A percentile compares a stretch with the other conserved stretches of the same genome.
These are phyloP conservation scores for Vickermania spadyakhi DNA, from an alignment of 208 protist genomes.

Conservation along the genomic window DNA sequence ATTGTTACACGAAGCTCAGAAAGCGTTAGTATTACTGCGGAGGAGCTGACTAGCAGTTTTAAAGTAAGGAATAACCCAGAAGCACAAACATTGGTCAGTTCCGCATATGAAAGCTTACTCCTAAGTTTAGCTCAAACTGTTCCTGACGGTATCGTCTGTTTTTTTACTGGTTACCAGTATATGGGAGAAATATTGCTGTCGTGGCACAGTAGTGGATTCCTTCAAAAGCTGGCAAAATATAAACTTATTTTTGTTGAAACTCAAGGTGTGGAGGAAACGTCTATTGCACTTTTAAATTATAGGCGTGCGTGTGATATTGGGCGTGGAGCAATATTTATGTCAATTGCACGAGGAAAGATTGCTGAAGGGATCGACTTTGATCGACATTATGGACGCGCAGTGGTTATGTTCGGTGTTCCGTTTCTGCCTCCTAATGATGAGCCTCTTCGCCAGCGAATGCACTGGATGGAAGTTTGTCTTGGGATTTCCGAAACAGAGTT, in stretches of 20 bases:
- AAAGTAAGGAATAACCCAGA: conserved; percentile 71
- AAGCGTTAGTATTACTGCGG: conserved; percentile 78
- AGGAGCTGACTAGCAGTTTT: conserved; percentile 88
- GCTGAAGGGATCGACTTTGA: conserved; percentile 99
- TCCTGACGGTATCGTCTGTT: conserved; percentile 98
- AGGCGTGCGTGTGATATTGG: conserved; percentile 96
- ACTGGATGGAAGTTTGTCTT: conserved; percentile 95
- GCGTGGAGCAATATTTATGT: conserved; percentile 98
- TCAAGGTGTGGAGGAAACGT: conserved; percentile 94
- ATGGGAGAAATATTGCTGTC: conserved; percentile 90
- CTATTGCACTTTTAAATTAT: conserved; percentile 96
- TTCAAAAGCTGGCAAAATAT: conserved; percentile 89
- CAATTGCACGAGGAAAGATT: conserved; percentile 96
- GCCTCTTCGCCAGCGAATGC: conserved; percentile 91
- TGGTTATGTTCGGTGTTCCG: conserved; percentile 97
- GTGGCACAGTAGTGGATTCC: conserved; percentile 91
- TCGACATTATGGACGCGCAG: conserved; percentile 93
- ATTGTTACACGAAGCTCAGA: conserved; percentile 87
- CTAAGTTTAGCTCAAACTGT: conserved; percentile 91
- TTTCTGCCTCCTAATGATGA: conserved; percentile 92
- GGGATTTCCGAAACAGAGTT: conserved; percentile 97
- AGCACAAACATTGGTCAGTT: conserved; percentile 87
- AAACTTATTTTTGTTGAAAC: conserved; percentile 99
- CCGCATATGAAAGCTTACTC: conserved; percentile 95
- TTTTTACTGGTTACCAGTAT: conserved; percentile 96